Percentiles rank a stretch among this genome's conserved stretches.
Evolutionary conservation across 345 rosid genomes (phyloP).

Genomic region (Syzygium oleosum): DNA sequence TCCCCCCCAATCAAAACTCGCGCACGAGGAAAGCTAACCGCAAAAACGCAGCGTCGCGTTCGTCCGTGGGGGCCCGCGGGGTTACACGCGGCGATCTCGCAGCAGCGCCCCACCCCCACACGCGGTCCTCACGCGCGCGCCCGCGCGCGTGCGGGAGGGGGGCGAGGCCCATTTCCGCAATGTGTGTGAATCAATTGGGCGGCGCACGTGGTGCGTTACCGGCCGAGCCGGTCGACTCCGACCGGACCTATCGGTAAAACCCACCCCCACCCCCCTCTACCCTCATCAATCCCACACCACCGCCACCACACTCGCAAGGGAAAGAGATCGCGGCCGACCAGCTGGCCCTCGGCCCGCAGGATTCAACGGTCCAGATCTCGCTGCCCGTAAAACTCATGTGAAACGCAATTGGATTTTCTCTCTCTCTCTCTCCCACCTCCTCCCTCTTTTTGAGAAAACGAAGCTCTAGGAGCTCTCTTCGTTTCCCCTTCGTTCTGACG

Average conservation of each 20-base stretch:
- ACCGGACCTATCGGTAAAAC: neutral
- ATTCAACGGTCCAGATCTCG: neutral
- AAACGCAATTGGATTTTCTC: neutral
- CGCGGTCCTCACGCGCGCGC: neutral
- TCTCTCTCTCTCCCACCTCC: neutral
- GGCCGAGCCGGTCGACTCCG: constrained; percentile 17
- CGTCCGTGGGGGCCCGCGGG: neutral
- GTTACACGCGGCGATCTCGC: neutral
- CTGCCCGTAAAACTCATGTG: neutral
- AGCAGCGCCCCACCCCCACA: neutral
- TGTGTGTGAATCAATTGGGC: neutral
- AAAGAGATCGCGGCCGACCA: neutral
- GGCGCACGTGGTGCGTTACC: constrained; percentile 49
- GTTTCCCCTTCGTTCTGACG: neutral
- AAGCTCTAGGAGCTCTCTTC: neutral
- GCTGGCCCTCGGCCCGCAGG: neutral
- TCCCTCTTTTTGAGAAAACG: neutral
- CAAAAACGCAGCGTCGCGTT: no score
- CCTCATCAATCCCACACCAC: neutral
- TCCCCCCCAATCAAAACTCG: no score
- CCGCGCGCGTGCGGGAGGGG: neutral
- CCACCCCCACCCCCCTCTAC: neutral
- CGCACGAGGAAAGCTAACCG: no score
- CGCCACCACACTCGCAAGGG: neutral
- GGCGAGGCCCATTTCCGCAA: neutral